Percentiles rank a stretch among this genome's conserved stretches.
Evolutionary conservation across 2,329 filamentous ascomycete species (phyloP).

Genomic region (Falciphora oryzae): DNA sequence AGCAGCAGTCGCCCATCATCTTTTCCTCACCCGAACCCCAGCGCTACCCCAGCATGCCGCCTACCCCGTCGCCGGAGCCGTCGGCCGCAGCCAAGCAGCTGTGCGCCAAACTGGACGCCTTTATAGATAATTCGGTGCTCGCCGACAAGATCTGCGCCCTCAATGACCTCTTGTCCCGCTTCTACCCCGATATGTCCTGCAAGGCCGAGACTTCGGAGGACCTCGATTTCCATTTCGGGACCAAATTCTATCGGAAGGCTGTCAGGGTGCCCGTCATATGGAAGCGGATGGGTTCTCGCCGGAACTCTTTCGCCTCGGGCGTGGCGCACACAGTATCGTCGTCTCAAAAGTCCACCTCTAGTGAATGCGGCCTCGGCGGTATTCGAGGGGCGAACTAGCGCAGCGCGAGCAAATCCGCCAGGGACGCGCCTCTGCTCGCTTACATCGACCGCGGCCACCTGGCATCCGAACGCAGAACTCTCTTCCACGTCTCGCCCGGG

Average conservation of each 20-base stretch:
- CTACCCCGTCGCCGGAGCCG: conserved; percentile 21
- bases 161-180: conserved; percentile 35
- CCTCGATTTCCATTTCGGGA: conserved; percentile 44
- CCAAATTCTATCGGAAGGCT: conserved; percentile 36
- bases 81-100: conserved; percentile 37
- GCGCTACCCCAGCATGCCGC: conserved; percentile 10
- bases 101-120: conserved; percentile 35
- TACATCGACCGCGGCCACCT: conserved; percentile 45
- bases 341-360: conserved; percentile 14
- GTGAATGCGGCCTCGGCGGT: conserved; percentile 12
- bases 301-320: conserved; percentile 28
- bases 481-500: conserved; percentile 39
- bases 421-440: conserved; percentile 30
- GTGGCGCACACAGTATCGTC: conserved; percentile 28
- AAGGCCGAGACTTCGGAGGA: conserved; percentile 30
- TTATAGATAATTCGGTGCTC: conserved; percentile 28
- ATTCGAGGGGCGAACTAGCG: too few relatives aligned
- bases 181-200: conserved; percentile 33
- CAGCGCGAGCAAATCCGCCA: conserved; percentile 14
- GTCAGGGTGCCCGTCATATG: conserved; percentile 46
- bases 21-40: conserved; percentile 7
- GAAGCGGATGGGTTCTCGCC: conserved; percentile 29
- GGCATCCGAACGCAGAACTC: conserved; percentile 36
- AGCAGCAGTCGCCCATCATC: conserved; percentile 2
- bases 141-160: conserved; percentile 36